Conservation (phyloP, 1,284 basidiomycete genomes). For the Pseudozyma tsukubaensis region DNA sequence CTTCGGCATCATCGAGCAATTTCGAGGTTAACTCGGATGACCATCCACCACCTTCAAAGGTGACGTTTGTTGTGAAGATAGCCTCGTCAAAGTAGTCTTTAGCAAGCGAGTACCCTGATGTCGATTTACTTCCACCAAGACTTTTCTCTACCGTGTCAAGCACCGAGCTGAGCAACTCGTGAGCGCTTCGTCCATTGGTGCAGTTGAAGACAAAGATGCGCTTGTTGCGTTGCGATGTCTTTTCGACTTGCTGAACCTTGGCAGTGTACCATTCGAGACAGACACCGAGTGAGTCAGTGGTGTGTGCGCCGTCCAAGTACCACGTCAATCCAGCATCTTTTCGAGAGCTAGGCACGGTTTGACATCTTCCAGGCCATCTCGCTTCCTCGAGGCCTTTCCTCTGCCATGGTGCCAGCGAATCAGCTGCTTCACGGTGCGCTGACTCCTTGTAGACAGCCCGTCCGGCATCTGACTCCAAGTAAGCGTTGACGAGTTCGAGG, state of each 20-base stretch:
- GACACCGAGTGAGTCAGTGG: conserved; percentile 85
- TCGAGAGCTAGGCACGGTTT: conserved; percentile 76
- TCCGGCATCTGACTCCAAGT: conserved; percentile 73
- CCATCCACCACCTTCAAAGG: conserved; percentile 86
- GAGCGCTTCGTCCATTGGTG: conserved; percentile 86
- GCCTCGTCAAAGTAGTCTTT: conserved; percentile 78
- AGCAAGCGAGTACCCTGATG: conserved; percentile 14
- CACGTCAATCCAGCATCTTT: conserved; percentile 74
- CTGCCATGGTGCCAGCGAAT: conserved; percentile 70
- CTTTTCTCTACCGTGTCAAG: conserved; percentile 65
- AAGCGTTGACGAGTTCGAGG: conserved; percentile 78
- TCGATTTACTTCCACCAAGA: conserved; percentile 6
- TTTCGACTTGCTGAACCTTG: conserved; percentile 10
- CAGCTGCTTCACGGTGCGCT: neutral
- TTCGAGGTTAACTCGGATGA: conserved; percentile 74
- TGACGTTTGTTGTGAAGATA: conserved; percentile 95
- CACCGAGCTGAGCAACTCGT: conserved; percentile 78
- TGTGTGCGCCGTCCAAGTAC: conserved; percentile 97
- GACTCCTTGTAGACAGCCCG: conserved; percentile 32
- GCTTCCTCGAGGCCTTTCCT: conserved; percentile 77
- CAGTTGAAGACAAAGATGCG: conserved; percentile 94
- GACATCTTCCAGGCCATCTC: conserved; percentile 97
- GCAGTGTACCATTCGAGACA: conserved; percentile 83
- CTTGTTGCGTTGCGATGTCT: conserved; percentile 54
- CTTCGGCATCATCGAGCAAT: conserved; percentile 52